Percentiles rank a stretch among this genome's conserved stretches.
phyloP scores from a whole-genome alignment of 2,329 filamentous ascomycete genomes.

The Colletotrichum zoysiae region DNA sequence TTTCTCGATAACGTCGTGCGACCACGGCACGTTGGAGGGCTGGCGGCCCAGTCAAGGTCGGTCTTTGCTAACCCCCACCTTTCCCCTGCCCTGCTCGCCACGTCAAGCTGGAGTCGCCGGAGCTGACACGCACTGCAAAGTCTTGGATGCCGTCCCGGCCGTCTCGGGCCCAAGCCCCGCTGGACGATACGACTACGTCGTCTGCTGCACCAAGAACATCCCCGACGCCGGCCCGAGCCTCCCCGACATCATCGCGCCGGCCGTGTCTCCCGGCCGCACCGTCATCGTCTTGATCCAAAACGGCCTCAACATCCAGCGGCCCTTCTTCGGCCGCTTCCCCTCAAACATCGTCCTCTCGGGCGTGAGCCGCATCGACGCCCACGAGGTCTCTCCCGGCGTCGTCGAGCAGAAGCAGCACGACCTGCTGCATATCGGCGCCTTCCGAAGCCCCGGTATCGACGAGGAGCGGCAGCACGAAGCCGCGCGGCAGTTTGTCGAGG shows the following conservation, averaged over 20 bases:
- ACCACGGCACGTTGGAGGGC: conserved; percentile 63
- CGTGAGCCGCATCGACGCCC: conserved; percentile 64
- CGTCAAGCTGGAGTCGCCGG: no score
- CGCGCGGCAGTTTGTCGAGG: conserved; percentile 57
- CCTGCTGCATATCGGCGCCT: conserved; percentile 63
- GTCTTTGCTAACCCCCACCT: conserved; percentile 8
- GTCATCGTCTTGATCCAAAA: conserved; percentile 71
- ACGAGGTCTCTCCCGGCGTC: conserved; percentile 59
- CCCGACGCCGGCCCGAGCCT: conserved; percentile 64
- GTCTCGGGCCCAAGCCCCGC: background rate
- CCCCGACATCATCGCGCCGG: conserved; percentile 62
- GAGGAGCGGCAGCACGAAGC: conserved; percentile 45
- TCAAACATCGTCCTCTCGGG: conserved; percentile 65
- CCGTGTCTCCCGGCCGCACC: conserved; percentile 63
- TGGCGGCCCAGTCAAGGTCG: conserved; percentile 62
- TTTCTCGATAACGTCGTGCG: conserved; percentile 66
- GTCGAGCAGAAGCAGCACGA: conserved; percentile 68
- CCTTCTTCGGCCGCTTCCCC: conserved; percentile 63
- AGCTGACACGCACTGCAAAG: background rate
- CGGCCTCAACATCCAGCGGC: conserved; percentile 72
- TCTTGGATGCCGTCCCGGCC: conserved; percentile 42
- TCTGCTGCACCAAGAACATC: conserved; percentile 70
- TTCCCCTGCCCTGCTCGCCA: background rate
- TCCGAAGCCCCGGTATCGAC: conserved; percentile 53
- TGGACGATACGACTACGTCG: conserved; percentile 64